Evolutionary conservation across 2,329 filamentous ascomycete genomes (phyloP), one percentile per base, ranked within the genome.

Genomic region (Penicillium sp.): DNA sequence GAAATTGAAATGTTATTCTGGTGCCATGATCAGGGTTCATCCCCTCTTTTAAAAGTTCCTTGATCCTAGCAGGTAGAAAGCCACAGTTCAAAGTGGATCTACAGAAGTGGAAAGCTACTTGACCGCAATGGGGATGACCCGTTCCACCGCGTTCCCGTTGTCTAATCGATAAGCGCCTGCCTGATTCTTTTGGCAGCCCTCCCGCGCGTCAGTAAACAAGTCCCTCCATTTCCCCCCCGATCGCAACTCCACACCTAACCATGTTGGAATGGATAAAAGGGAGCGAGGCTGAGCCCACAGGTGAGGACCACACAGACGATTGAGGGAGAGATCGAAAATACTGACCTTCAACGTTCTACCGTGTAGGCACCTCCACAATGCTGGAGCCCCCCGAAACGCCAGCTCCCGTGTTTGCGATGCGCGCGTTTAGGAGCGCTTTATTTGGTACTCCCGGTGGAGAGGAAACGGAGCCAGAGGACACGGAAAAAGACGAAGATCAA

Each of bases 401-500:
- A 7, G 82, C 81, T 40, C 81, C 81, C 40, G 74, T 84, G 24
- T 86, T 86, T 62, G 82, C 82, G 13, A 77, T 83, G 47, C 82
- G 82, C 59, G 83, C 83, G 12, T 82, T 85, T 66, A 82, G 80
- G 58, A 80, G 81, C 51, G 79, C 80, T 38, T 67, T 85, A 47
- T 84, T 83, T 66, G 81, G 81, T 26, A 84, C 82, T 0, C 82
- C 82, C 11, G 76, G 76, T 24, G 75, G 75, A 9, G 70, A 75
- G 36, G 72, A 78, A 28, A 67, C 68, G 11, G 59, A 66, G 8
- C 53, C 58, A 24, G 60, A 24, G 29, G 11, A 39, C 11, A 8
- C 18, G 12, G 32, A n/a, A 18, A 58, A 59, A 32, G 45, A 43
- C 4, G 26, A 43, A 11, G 3, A 35, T 9, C 2, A 33, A 52